phyloP scores from a whole-genome alignment of 225 moss, liverwort and hornwort genomes.

The Antitrichia curtipendula region DNA sequence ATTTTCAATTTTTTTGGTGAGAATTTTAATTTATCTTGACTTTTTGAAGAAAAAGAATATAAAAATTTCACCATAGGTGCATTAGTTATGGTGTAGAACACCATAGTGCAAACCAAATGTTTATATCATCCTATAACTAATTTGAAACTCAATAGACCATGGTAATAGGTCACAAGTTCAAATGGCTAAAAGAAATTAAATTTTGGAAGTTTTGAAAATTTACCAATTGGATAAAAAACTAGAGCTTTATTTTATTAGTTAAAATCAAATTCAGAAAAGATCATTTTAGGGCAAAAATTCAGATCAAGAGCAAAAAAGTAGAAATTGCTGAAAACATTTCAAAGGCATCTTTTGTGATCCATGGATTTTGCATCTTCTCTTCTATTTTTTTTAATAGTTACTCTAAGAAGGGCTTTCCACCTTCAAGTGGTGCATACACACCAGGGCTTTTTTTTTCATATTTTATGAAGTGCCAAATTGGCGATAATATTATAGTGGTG shows the following conservation, averaged over 20 bases:
- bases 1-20: neutral
- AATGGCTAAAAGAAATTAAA: neutral
- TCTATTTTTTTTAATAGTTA: neutral
- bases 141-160: neutral
- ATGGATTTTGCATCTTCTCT: neutral
- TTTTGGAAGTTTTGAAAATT: no score
- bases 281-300: neutral
- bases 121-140: neutral
- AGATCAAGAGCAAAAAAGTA: neutral
- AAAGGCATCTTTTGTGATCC: neutral
- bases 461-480: no score
- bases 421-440: no score
- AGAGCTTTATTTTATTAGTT: neutral
- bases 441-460: no score
- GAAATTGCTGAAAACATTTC: neutral
- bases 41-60: neutral
- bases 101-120: neutral
- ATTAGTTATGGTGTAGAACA: neutral
- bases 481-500: no score
- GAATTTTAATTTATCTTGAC: neutral
- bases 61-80: neutral
- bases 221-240: neutral
- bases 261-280: neutral
- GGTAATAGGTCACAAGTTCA: neutral
- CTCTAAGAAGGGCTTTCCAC: accelerated